Percentiles rank a stretch among this genome's conserved stretches.
phyloP scores from a whole-genome alignment of 106 monocot genomes.

The Triglochin maritima region DNA sequence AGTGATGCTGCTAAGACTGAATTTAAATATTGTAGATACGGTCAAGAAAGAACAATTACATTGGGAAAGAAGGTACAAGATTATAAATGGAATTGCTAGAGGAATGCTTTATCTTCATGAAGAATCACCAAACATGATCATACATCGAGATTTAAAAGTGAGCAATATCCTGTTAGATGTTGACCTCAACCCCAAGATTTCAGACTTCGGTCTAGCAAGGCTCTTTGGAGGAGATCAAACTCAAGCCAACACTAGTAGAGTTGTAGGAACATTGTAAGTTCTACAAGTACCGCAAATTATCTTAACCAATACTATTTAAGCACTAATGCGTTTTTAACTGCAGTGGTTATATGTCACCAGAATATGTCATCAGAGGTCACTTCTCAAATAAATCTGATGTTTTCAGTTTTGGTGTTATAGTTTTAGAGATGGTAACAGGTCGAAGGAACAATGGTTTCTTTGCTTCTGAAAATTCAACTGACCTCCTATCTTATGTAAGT shows the following conservation, averaged over 20 bases:
- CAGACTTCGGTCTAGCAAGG: constrained; percentile 2
- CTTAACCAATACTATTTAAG: neutral
- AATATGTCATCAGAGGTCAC: neutral
- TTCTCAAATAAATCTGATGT: neutral
- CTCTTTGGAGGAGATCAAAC: neutral
- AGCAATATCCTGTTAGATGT: neutral
- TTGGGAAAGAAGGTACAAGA: neutral
- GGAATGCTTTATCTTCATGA: neutral
- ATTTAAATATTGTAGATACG: neutral
- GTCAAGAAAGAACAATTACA: neutral
- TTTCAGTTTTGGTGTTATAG: neutral
- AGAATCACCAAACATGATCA: neutral
- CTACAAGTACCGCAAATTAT: neutral
- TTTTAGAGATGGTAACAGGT: neutral
- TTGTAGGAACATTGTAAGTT: constrained; percentile 2
- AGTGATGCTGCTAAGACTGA: neutral
- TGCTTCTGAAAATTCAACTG: neutral
- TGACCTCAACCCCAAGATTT: neutral
- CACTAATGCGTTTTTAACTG: neutral
- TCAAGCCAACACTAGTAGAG: neutral
- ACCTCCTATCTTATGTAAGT: no score
- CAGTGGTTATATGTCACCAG: neutral
- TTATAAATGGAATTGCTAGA: neutral
- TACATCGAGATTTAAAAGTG: neutral
- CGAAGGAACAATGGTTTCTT: neutral